Base-by-base conservation (phyloP, 2,329 filamentous ascomycete genomes). In the Monilinia fructigena region DNA sequence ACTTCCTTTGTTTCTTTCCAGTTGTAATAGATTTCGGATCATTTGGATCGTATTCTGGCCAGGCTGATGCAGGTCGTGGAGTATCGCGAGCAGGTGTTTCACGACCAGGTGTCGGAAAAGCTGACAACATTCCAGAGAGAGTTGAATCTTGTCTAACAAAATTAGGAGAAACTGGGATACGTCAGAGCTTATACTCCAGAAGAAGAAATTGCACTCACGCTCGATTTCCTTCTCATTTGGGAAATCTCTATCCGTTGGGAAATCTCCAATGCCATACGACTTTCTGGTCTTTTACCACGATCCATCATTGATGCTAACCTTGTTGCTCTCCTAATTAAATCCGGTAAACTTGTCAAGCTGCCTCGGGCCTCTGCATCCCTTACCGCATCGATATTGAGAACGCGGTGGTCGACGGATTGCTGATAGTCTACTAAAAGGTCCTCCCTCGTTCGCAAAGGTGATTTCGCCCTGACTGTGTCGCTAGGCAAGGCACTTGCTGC, bases 291-390 rank as follows among this genome's bases (percentile, higher is more conserved):
- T 70, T 81, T 89, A 16, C 94, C 94, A 70, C 88, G 88, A 73
- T 98, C 94, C 67, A 99, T 88, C 78, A 96, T 93, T 0, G 91
- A 86, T 20, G 93, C 94, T 48, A 98, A 81, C 70, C 87, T 87
- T 0, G 94, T 98, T 14, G 95, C 95, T 72, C 95, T 86, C 74
- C 87, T 85, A 71, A 99, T 98, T 68, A 99, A 80, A 76, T 98
- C 95, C 0, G 93, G 90, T 67, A 99, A 80, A 78, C 93, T 97
- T 1, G 95, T 98, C 70, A 97, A 82, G 76, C 93, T 97, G 4
- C 92, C 93, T 74, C 95, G 86, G 1, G 89, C 86, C 77, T 97
- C 92, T 20, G 91, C 91, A 62, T 89, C 87, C 70, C 87, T 85
- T 4, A 96, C 90, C 4, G 91, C 91, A 74, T 93, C 89, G 31